Evolutionary conservation across 257 asterid species (phyloP).

Genomic region (Solanum piurae): DNA sequence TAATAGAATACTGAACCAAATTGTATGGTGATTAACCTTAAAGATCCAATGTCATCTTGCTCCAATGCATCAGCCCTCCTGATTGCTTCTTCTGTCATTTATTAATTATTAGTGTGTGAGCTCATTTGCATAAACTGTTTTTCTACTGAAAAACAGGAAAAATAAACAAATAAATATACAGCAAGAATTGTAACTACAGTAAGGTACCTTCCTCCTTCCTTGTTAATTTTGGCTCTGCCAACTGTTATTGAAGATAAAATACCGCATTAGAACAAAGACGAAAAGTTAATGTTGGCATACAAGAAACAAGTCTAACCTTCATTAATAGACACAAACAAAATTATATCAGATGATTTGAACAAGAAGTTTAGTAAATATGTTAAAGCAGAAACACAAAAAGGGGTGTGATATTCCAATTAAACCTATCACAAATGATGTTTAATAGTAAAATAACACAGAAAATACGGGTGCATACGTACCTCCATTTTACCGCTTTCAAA

Average conservation of each 20-base stretch:
- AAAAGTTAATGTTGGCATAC: neutral
- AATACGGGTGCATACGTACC: neutral
- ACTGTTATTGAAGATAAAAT: constrained; percentile 22
- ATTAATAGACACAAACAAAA: neutral
- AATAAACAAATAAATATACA: neutral
- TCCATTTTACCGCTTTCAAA: neutral
- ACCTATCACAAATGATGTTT: neutral
- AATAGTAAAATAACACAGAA: neutral
- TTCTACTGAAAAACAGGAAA: neutral
- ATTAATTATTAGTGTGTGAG: neutral
- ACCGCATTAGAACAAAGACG: neutral
- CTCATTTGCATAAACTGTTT: neutral
- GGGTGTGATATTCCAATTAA: neutral
- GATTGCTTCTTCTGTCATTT: constrained; percentile 64
- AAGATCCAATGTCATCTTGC: constrained; percentile 48
- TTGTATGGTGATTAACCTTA: constrained; percentile 43
- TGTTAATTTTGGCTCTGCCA: constrained; percentile 56
- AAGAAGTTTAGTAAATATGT: neutral
- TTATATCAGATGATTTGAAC: neutral
- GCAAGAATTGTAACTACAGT: neutral
- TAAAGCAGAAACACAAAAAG: neutral
- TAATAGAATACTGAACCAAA: neutral
- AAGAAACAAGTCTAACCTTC: neutral
- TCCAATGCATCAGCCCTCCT: constrained; percentile 72
- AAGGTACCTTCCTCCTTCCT: constrained; percentile 74